phyloP scores from a whole-genome alignment of 352 stramenopile genomes.

The Aphanomyces cochlioides region DNA sequence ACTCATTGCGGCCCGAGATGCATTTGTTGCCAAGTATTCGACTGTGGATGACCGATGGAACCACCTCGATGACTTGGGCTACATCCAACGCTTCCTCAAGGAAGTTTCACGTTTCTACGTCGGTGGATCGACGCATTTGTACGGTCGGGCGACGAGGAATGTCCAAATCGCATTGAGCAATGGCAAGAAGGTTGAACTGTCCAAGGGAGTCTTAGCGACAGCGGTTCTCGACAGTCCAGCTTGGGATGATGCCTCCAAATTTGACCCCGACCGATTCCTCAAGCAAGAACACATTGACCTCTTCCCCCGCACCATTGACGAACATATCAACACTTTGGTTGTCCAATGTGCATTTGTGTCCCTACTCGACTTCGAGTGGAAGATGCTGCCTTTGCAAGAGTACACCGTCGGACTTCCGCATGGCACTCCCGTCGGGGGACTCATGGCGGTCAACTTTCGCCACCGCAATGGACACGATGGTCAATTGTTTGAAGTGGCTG shows the following conservation, averaged over 20 bases:
- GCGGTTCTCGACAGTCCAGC: too few species aligned
- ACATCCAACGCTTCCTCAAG: conserved; percentile 18
- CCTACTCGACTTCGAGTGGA: conserved; percentile 19
- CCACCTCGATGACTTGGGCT: conserved; percentile 18
- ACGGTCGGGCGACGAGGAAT: too few species aligned
- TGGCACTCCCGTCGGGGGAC: background rate
- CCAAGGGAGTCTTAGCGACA: too few species aligned
- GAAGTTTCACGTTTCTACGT: conserved; percentile 23
- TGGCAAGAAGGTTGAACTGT: too few species aligned
- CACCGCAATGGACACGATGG: background rate
- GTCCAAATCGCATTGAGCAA: too few species aligned
- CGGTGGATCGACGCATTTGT: too few species aligned
- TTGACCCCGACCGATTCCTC: too few species aligned
- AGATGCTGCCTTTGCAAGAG: conserved; percentile 20
- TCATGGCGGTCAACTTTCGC: conserved; percentile 20
- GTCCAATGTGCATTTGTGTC: background rate
- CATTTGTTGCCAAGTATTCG: conserved; percentile 18
- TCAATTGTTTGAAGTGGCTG: background rate
- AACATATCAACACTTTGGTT: background rate
- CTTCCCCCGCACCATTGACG: too few species aligned
- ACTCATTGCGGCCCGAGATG: conserved; percentile 6
- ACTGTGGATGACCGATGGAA: conserved; percentile 11
- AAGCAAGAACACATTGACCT: too few species aligned
- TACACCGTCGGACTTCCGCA: background rate
- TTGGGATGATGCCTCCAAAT: too few species aligned